Evolutionary conservation across 495 filamentous ascomycete species (phyloP), one percentile per base, ranked within the genome.

Genomic region (Penicillium flavigenum): DNA sequence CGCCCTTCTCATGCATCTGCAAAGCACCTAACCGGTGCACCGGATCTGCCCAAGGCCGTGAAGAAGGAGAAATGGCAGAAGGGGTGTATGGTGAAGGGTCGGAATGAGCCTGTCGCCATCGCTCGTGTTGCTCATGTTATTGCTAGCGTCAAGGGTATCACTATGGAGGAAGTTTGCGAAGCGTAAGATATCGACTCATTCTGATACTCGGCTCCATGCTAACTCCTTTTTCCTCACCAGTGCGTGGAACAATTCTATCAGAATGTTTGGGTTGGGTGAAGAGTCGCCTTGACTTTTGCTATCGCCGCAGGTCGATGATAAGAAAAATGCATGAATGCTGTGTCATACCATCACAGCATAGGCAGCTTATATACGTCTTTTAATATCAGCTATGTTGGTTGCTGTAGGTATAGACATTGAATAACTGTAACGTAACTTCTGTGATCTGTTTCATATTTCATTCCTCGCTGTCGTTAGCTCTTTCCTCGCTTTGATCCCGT

Each of bases 41-140:
- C 77, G 3, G 58, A 69, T 9, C 56, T 82, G 29, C 78, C 78
- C 2, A 80, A 78, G 57, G 70, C 79, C n/a, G 86, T 96, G 38
- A 97, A 96, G 78, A 97, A 97, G 72, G 94, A 98, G 72, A 96
- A 87, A 71, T 98, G 88, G 84, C 81, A 81, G 42, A 83, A 89
- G 66, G 92, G 90, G 0, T 71, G 72, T 5, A 89, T 96, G 85
- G 82, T 97, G 19, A 97, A 96, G 73, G 90, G 93, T 1, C 81
- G 94, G 20, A 98, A 97, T 70, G 94, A 98, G 73, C 88, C 91
- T 24, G 88, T 85, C 63, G 84, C 84, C 42, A 96, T 97, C 56
- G 79, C 84, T 51, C 85, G 85, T 39, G 90, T 98, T n/a, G 94
- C 89, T 12, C 83, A 86, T 67, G 89, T 90, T 51, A 85, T 98